These are phyloP conservation scores for Olyra latifolia DNA, from an alignment of 176 grass and related monocot species.

Conservation along the genomic window DNA sequence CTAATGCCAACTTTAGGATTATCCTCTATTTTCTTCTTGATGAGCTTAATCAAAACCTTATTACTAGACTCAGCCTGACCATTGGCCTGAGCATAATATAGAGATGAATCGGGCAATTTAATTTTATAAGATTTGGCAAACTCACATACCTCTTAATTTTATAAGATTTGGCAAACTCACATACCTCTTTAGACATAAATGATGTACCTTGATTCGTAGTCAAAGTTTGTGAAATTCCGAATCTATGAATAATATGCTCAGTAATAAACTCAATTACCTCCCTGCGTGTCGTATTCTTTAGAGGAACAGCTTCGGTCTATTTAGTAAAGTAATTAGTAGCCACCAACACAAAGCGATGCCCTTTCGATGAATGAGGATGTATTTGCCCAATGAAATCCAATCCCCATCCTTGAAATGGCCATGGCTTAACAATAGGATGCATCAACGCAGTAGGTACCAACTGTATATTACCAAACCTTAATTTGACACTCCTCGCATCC, in stretches of 20 bases:
- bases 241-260: neutral
- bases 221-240: neutral
- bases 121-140: too few relatives aligned
- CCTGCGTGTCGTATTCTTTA: too few relatives aligned
- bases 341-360: too few relatives aligned
- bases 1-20: neutral
- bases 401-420: neutral
- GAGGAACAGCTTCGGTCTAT: too few relatives aligned
- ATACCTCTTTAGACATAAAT: too few relatives aligned
- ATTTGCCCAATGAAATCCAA: neutral
- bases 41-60: neutral
- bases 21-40: neutral
- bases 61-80: neutral
- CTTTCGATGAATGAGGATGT: neutral
- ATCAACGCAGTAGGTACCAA: neutral
- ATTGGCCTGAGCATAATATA: neutral
- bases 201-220: neutral
- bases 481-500: neutral
- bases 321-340: too few relatives aligned
- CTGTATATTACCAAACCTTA: neutral
- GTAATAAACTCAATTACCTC: too few relatives aligned
- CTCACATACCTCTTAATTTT: too few relatives aligned
- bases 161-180: too few relatives aligned
- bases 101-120: too few relatives aligned
- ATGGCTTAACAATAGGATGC: neutral